Evolutionary conservation across 2,329 filamentous ascomycete species (phyloP), one percentile per base, ranked within the genome.

Genomic region (Botrytis fragariae): DNA sequence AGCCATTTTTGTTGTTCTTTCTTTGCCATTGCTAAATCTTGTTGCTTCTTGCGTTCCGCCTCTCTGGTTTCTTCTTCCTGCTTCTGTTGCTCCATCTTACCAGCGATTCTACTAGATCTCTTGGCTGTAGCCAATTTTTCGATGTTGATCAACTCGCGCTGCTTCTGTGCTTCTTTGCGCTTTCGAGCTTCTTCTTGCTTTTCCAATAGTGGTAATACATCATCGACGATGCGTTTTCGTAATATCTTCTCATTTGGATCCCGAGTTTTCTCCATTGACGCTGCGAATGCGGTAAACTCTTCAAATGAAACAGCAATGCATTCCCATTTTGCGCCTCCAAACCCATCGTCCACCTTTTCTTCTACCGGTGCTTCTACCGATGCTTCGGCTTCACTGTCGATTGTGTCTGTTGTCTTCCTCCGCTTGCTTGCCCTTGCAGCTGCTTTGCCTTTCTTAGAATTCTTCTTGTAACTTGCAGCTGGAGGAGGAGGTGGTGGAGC

Each of bases 101-200:
- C 88, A 29, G 95, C 95, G 77, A 99, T 89, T 75, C 96, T 90
- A 79, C 93, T 97, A 0, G 96, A 99, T 75, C 96, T 87, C 84
- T 99, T 99, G 6, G 96, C 95, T 73, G 92, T 93, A n/a, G 94
- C 94, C 83, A 98, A 88, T 81, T 96, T 95, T 78, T 95, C 91
- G 76, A 97, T 83, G 77, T 90, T 94, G 70, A 94, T 85, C 35
- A 97, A 83, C 79, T 98, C 95, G 75, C 91, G 93, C 80, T 97
- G 89, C 78, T 92, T 86, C 75, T 90, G 88, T 4, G 85, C 79
- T 68, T 92, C 85, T 85, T 93, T 87, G 83, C 89, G 84, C 82
- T 95, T 95, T 74, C 91, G 90, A 44, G 90, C 88, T 78, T 95
- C 88, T 77, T 91, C 90, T 77, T 93, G 90, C 79, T 92, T 93